phyloP scores from a whole-genome alignment of 169 alveolate species.

The Cryptosporidium felis region DNA sequence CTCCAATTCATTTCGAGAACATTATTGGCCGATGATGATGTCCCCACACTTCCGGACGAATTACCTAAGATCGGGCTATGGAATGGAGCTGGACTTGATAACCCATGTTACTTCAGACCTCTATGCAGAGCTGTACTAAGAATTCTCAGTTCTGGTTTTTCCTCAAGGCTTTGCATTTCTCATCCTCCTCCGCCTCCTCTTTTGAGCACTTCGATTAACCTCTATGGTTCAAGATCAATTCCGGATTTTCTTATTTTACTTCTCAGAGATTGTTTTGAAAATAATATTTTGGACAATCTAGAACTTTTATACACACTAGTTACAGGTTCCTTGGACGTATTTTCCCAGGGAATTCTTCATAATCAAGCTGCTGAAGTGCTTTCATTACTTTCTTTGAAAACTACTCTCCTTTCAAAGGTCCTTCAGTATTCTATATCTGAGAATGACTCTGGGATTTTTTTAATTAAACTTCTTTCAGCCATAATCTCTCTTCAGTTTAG shows the following conservation, averaged over 20 bases:
- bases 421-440: slow-evolving; percentile 29
- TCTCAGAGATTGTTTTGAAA: slow-evolving; percentile 48
- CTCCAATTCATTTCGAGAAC: slow-evolving; percentile 29
- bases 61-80: slow-evolving; percentile 44
- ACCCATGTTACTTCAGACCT: slow-evolving; percentile 24
- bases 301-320: slow-evolving; percentile 15
- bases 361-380: slow-evolving; percentile 24
- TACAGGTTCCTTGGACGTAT: slow-evolving; percentile 37
- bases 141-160: slow-evolving; percentile 20
- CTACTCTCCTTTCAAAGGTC: neutral
- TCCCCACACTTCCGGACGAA: neutral
- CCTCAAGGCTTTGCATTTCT: slow-evolving; percentile 26
- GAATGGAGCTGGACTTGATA: slow-evolving; percentile 66
- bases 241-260: slow-evolving; percentile 23
- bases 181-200: slow-evolving; percentile 65
- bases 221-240: slow-evolving; percentile 13
- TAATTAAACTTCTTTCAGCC: slow-evolving; percentile 15
- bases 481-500: slow-evolving; percentile 26
- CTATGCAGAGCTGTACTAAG: slow-evolving; percentile 50
- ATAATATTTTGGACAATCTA: slow-evolving; percentile 27
- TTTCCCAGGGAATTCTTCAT: slow-evolving; percentile 53
- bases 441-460: slow-evolving; percentile 20
- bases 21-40: neutral
- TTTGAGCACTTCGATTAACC: neutral
- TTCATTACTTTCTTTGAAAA: slow-evolving; percentile 10